These are phyloP conservation scores for Lepidium aucheri DNA, from an alignment of 345 rosid species.

Conservation along the genomic window DNA sequence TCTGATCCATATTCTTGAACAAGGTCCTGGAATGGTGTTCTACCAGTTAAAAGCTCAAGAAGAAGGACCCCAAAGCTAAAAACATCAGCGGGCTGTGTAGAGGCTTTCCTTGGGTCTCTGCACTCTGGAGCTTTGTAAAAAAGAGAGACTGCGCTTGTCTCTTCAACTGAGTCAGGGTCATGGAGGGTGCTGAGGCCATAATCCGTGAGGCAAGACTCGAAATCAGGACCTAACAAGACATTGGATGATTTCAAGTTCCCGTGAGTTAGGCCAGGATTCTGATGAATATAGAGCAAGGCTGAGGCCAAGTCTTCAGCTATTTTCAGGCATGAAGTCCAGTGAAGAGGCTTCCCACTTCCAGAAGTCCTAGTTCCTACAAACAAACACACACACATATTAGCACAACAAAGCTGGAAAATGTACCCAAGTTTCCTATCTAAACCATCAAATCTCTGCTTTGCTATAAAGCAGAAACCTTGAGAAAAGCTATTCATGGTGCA, in stretches of 20 bases:
- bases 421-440: background rate
- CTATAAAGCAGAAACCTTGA: background rate
- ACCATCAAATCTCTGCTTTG: background rate
- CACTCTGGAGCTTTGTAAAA: slow-evolving; percentile 90
- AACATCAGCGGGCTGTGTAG: slow-evolving; percentile 77
- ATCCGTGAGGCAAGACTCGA: slow-evolving; percentile 94
- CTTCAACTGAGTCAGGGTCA: slow-evolving; percentile 66
- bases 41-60: slow-evolving; percentile 83
- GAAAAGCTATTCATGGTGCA: background rate
- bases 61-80: slow-evolving; percentile 94
- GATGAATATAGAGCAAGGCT: slow-evolving; percentile 79
- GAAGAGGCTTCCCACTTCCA: slow-evolving; percentile 92
- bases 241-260: slow-evolving; percentile 90
- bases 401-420: background rate
- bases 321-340: slow-evolving; percentile 97
- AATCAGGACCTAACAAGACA: slow-evolving; percentile 78
- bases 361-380: slow-evolving; percentile 68
- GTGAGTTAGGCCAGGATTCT: slow-evolving; percentile 72
- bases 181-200: slow-evolving; percentile 61
- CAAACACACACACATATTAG: background rate
- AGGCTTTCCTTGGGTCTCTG: slow-evolving; percentile 49
- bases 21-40: slow-evolving; percentile 91
- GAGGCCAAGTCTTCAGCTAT: slow-evolving; percentile 95
- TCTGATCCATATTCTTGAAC: slow-evolving; percentile 87
- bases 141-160: slow-evolving; percentile 59